These are phyloP conservation scores for Proliferodiscus dingleyae DNA, from an alignment of 2,329 filamentous ascomycete genomes.

Conservation along the genomic window DNA sequence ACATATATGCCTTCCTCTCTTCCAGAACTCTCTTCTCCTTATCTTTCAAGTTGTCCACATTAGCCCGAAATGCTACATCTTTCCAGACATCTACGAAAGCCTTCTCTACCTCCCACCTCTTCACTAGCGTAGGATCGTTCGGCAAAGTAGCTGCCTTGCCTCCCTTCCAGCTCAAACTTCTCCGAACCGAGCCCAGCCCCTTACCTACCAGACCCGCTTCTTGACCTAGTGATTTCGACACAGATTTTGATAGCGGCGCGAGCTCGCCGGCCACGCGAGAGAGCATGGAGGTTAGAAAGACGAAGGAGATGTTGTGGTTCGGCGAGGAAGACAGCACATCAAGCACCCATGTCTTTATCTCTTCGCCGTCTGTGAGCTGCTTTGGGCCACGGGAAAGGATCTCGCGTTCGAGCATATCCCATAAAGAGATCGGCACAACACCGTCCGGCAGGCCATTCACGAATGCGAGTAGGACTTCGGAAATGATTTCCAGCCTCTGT, in stretches of 20 bases:
- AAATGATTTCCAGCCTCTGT: conserved; percentile 69
- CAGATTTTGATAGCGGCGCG: conserved; percentile 34
- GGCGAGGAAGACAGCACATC: conserved; percentile 69
- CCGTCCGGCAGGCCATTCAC: conserved; percentile 72
- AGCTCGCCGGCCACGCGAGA: conserved; percentile 53
- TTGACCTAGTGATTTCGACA: conserved; percentile 5
- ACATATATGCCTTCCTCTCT: conserved; percentile 59
- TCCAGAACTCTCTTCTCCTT: conserved; percentile 55
- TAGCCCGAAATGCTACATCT: conserved; percentile 50
- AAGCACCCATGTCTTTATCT: conserved; percentile 58
- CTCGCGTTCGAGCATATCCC: conserved; percentile 61
- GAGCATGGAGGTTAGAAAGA: conserved; percentile 78
- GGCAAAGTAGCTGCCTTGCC: conserved; percentile 26
- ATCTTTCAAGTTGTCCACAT: conserved; percentile 40
- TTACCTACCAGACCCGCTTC: conserved; percentile 16
- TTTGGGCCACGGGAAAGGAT: conserved; percentile 42
- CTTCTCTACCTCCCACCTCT: conserved; percentile 54
- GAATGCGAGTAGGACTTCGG: conserved; percentile 69
- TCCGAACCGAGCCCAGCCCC: conserved; percentile 22
- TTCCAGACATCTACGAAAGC: conserved; percentile 63
- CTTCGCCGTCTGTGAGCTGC: conserved; percentile 43
- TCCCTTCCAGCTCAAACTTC: conserved; percentile 27
- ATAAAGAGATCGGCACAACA: conserved; percentile 65
- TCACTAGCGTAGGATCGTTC: conserved; percentile 45
- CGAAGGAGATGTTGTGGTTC: conserved; percentile 82